These are phyloP conservation scores for Ilyonectria robusta DNA, from an alignment of 2,329 filamentous ascomycete genomes.

Conservation along the genomic window DNA sequence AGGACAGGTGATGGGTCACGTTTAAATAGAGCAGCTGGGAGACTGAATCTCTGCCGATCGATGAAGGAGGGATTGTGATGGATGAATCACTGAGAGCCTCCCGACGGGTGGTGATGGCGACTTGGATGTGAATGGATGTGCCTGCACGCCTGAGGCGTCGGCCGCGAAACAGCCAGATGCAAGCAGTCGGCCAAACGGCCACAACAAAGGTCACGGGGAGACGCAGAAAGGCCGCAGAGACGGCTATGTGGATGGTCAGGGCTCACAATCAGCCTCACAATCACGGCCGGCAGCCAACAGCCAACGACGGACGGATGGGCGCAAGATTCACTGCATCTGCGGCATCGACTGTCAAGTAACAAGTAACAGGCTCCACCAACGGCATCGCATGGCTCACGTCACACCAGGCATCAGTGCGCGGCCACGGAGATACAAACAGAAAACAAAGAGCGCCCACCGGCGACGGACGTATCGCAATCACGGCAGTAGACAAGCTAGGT, in stretches of 20 bases:
- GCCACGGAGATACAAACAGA: neutral
- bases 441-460: neutral
- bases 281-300: neutral
- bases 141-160: neutral
- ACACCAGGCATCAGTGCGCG: neutral
- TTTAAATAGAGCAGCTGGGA: neutral
- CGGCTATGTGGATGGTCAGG: neutral
- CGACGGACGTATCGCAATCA: neutral
- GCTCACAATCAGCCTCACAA: neutral
- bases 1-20: neutral
- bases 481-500: neutral
- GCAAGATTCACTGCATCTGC: neutral
- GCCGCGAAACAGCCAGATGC: neutral
- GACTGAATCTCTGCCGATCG: neutral
- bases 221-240: neutral
- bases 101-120: neutral
- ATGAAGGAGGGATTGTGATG: neutral
- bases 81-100: neutral
- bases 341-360: neutral
- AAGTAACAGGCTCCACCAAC: neutral
- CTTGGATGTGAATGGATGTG: too few species aligned
- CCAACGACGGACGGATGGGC: neutral
- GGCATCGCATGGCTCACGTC: neutral
- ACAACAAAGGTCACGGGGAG: neutral
- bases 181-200: neutral